Percentiles rank a stretch among this genome's conserved stretches.
Conservation (phyloP, 2,329 filamentous ascomycete species). For the Cladophialophora immunda region DNA sequence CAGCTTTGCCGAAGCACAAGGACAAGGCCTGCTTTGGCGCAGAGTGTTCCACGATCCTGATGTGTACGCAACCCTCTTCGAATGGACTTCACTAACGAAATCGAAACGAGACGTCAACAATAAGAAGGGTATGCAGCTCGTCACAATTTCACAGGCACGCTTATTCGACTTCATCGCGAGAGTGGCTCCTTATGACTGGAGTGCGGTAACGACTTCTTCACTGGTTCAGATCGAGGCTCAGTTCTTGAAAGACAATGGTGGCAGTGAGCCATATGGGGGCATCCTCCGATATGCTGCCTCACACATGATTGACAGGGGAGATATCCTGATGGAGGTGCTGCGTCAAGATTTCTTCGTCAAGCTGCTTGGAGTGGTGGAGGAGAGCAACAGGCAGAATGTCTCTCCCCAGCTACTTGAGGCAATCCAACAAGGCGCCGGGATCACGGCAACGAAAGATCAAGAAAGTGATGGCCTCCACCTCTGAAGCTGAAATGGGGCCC, state of each 20-base stretch:
- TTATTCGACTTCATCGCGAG: slow-evolving; percentile 66
- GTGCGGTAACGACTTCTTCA: slow-evolving; percentile 60
- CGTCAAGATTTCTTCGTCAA: slow-evolving; percentile 41
- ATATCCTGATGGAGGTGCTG: slow-evolving; percentile 41
- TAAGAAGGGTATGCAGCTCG: slow-evolving; percentile 55
- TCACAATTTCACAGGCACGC: slow-evolving; percentile 67
- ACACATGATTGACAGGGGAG: slow-evolving; percentile 39
- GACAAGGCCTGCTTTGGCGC: slow-evolving; percentile 67
- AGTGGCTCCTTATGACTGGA: slow-evolving; percentile 64
- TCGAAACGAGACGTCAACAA: slow-evolving; percentile 56
- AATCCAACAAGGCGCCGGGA: slow-evolving; percentile 39
- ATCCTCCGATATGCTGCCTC: slow-evolving; percentile 38
- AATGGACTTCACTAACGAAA: slow-evolving; percentile 47
- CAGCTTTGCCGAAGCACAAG: slow-evolving; percentile 46
- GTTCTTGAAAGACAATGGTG: slow-evolving; percentile 44
- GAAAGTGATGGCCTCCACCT: slow-evolving; percentile 23
- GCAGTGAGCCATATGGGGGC: slow-evolving; percentile 35
- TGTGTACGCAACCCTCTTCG: slow-evolving; percentile 65
- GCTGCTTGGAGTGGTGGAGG: slow-evolving; percentile 36
- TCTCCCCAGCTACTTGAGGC: slow-evolving; percentile 35
- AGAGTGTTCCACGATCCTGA: slow-evolving; percentile 68
- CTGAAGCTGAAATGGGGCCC: background rate
- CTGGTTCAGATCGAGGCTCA: slow-evolving; percentile 59
- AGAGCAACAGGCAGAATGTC: slow-evolving; percentile 33
- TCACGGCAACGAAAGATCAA: slow-evolving; percentile 19